phyloP scores from a whole-genome alignment of 1,284 basidiomycete genomes.

The Leccinum cinnamomeum region DNA sequence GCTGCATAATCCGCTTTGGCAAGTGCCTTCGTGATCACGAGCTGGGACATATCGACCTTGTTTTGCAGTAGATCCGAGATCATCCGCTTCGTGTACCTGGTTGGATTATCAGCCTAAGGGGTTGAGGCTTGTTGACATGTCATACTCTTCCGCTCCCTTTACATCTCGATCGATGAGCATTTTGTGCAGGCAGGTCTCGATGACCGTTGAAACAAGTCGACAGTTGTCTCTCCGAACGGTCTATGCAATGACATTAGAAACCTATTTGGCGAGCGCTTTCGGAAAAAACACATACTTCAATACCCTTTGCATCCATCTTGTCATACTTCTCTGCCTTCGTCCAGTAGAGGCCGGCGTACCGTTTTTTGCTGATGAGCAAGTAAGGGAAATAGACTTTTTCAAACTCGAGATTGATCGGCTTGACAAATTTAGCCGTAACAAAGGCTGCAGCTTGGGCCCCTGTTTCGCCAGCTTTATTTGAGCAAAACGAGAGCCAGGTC shows the following conservation, averaged over 20 bases:
- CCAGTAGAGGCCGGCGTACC: conserved; percentile 97
- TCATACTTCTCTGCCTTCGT: conserved; percentile 91
- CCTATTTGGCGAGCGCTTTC: neutral
- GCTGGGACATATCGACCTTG: conserved; percentile 95
- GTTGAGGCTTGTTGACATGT: conserved; percentile 8
- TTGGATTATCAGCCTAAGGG: conserved; percentile 9
- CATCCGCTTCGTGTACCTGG: conserved; percentile 87
- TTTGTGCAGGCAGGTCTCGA: conserved; percentile 95
- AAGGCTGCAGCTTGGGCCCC: conserved; percentile 92
- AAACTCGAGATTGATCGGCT: conserved; percentile 96
- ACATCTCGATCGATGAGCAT: conserved; percentile 95
- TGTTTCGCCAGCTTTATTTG: conserved; percentile 31
- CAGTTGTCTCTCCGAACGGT: conserved; percentile 97
- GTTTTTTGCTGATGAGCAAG: conserved; percentile 94
- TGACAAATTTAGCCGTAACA: conserved; percentile 90
- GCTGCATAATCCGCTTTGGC: conserved; percentile 86
- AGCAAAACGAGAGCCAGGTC: neutral
- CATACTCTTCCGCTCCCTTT: conserved; percentile 86
- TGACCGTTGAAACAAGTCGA: conserved; percentile 91
- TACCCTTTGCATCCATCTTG: conserved; percentile 99
- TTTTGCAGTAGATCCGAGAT: conserved; percentile 94
- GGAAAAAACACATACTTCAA: conserved; percentile 65
- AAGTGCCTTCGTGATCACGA: conserved; percentile 96
- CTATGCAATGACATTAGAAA: conserved; percentile 43
- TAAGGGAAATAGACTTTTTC: conserved; percentile 99